Conservation (phyloP, 257 asterid species). For the Oldenlandia corymbosa region DNA sequence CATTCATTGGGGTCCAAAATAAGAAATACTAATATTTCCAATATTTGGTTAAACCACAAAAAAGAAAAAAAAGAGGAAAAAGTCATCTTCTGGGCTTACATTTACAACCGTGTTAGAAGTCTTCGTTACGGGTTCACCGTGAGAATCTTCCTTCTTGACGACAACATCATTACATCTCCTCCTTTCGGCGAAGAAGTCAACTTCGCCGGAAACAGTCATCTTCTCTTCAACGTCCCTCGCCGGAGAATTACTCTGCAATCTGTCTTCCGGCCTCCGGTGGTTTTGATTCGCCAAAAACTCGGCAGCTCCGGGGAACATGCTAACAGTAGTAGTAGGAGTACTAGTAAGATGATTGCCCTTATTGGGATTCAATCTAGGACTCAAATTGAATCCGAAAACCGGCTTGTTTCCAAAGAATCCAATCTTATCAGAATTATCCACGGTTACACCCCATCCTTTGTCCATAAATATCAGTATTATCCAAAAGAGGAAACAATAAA, state of each 20-base stretch:
- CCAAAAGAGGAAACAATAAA: background rate
- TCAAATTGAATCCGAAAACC: conserved; percentile 46
- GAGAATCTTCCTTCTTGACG: conserved; percentile 46
- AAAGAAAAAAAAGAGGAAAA: background rate
- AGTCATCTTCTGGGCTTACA: conserved; percentile 34
- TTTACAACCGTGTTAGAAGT: conserved; percentile 29
- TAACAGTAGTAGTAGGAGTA: background rate
- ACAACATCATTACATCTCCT: conserved; percentile 15
- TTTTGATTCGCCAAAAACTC: conserved; percentile 43
- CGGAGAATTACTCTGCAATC: conserved; percentile 23
- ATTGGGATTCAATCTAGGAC: conserved; percentile 41
- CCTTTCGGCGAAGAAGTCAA: conserved; percentile 73
- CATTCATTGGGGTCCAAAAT: too few species aligned
- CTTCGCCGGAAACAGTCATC: conserved; percentile 42
- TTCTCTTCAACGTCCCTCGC: conserved; percentile 20
- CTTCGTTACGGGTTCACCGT: conserved; percentile 12
- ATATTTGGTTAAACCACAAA: too few species aligned
- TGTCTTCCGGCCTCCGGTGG: conserved; percentile 28
- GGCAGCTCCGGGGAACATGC: conserved; percentile 16
- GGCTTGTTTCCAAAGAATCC: conserved; percentile 51
- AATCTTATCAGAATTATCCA: conserved; percentile 48
- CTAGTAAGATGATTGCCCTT: too few species aligned
- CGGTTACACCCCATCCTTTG: conserved; percentile 70
- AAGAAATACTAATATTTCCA: too few species aligned
- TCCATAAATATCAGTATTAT: conserved; percentile 47